Evolutionary conservation across 2,329 filamentous ascomycete species (phyloP), one percentile per base, ranked within the genome.

Genomic region (Aspergillus chevalieri): DNA sequence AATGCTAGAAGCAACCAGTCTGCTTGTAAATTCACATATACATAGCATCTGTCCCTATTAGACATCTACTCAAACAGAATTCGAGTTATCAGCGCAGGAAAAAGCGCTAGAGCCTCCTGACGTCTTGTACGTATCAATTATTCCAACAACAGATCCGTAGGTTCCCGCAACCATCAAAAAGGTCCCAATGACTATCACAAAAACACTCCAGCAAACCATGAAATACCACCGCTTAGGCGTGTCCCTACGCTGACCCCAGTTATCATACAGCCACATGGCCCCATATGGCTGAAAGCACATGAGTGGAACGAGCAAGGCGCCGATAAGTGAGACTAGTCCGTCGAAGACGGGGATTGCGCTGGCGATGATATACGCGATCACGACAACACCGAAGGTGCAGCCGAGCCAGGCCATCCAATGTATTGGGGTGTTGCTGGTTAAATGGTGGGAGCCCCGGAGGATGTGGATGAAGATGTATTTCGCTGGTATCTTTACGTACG

Each of bases 101-200:
- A 22, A 43, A 8, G 41, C 41, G 24, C 15, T 10, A 21, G 41
- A 43, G 22, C 41, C 41, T 24, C 17, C 15, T 6, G 19, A 12
- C 5, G 6, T 19, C 19, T 21, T 9, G n/a, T 33, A 44, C 2
- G 38, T 21, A 3, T 49, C 36, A 5, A 72, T 67, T 42, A 74
- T 72, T 1, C 58, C 65, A 6, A 73, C 64, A 2, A 77, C 57
- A 0, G 72, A 71, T 0, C 71, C 73, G 42, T 76, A 76, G 0
- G 72, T 75, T 0, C 74, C 74, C 3, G 62, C 70, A 43, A 76
- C 52, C 62, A 70, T 75, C n/a, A 75, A 52, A 51, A 76, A 76
- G 0, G 55, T 63, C 4, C 72, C 72, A 0, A 56, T 50, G 2
- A 66, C 44, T 15, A 74, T 62, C 14, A 74, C 62, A 28, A 71